Conservation (phyloP, 2,329 filamentous ascomycete species). For the Fusarium kyushuense region DNA sequence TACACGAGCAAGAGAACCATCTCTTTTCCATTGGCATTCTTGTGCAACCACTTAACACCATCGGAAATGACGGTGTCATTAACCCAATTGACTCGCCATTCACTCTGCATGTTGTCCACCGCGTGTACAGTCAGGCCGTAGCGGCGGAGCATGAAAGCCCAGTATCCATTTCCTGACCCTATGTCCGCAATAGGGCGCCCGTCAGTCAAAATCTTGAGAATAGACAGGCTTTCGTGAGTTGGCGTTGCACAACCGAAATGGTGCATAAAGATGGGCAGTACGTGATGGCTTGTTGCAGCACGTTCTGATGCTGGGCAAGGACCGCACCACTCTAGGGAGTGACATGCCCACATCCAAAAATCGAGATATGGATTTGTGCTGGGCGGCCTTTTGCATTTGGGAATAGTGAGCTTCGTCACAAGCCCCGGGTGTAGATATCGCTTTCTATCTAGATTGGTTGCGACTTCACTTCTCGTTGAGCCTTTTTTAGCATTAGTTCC, state of each 20-base stretch:
- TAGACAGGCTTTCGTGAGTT: constrained; percentile 72
- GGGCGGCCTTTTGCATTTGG: constrained; percentile 60
- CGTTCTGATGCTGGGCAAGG: constrained; percentile 65
- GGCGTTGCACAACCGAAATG: constrained; percentile 82
- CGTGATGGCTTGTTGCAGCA: constrained; percentile 71
- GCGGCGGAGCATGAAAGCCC: constrained; percentile 76
- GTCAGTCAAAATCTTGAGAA: constrained; percentile 68
- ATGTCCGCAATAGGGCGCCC: constrained; percentile 71
- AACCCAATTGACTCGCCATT: constrained; percentile 78
- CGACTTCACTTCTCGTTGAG: constrained; percentile 69
- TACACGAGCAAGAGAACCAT: constrained; percentile 78
- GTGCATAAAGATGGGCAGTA: constrained; percentile 80
- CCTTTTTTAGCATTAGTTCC: constrained; percentile 72
- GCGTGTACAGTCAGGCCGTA: constrained; percentile 67
- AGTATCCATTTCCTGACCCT: constrained; percentile 80
- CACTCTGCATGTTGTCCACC: constrained; percentile 75
- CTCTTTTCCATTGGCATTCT: constrained; percentile 62
- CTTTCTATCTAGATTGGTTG: constrained; percentile 66
- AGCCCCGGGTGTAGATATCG: constrained; percentile 63
- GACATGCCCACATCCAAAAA: constrained; percentile 74
- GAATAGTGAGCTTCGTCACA: constrained; percentile 56
- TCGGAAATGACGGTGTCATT: constrained; percentile 72
- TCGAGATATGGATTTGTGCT: constrained; percentile 74
- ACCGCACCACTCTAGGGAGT: constrained; percentile 74
- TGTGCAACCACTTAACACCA: constrained; percentile 68